These are phyloP conservation scores for Termitomyces sp. DNA, from an alignment of 768 basidiomycete species.

Conservation along the genomic window DNA sequence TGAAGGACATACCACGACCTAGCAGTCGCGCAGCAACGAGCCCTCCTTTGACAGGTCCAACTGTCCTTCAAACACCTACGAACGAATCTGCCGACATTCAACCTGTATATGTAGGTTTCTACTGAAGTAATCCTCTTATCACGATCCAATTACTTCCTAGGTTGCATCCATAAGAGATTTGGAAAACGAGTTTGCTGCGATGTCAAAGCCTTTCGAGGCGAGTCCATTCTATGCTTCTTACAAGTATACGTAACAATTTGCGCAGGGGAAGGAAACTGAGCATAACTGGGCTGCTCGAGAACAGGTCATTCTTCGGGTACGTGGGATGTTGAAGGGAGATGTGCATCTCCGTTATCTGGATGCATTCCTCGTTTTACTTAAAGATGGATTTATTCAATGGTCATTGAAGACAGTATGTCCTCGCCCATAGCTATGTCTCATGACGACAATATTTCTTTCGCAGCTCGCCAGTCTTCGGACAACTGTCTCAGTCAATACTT, in stretches of 20 bases:
- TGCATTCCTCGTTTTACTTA: slow-evolving; percentile 68
- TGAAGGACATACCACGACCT: slow-evolving; percentile 48
- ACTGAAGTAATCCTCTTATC: neutral
- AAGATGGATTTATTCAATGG: slow-evolving; percentile 73
- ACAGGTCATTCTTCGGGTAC: slow-evolving; percentile 65
- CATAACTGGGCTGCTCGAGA: slow-evolving; percentile 92
- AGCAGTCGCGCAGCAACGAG: slow-evolving; percentile 53
- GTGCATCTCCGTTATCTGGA: slow-evolving; percentile 71
- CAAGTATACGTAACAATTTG: neutral
- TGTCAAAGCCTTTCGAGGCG: slow-evolving; percentile 81
- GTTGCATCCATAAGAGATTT: slow-evolving; percentile 84
- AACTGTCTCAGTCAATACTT: slow-evolving; percentile 78
- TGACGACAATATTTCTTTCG: slow-evolving; percentile 2
- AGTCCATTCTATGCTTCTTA: slow-evolving; percentile 9
- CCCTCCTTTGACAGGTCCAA: slow-evolving; percentile 25
- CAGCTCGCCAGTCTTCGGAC: slow-evolving; percentile 89
- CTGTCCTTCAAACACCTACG: slow-evolving; percentile 30
- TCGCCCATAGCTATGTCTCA: slow-evolving; percentile 1
- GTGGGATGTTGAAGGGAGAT: slow-evolving; percentile 88
- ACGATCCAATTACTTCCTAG: slow-evolving; percentile 27
- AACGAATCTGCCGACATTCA: slow-evolving; percentile 45
- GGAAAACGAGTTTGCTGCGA: slow-evolving; percentile 76
- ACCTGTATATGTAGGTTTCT: slow-evolving; percentile 60
- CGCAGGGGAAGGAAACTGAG: slow-evolving; percentile 92
- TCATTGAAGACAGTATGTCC: slow-evolving; percentile 71